Evolutionary conservation across 176 grass and related monocot species (phyloP).

Genomic region (Urochloa ruziziensis): DNA sequence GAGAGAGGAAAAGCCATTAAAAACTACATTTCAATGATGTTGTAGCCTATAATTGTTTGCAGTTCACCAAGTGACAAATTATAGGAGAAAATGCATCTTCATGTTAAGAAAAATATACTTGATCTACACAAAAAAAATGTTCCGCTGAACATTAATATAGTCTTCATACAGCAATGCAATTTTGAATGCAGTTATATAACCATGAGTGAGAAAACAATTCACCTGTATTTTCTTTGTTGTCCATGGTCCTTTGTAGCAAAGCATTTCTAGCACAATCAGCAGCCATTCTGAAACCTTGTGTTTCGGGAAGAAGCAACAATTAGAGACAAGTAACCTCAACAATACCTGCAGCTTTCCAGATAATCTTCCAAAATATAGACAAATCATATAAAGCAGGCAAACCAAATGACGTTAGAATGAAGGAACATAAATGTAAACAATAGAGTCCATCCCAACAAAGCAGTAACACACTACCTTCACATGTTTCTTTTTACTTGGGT

Average conservation of each 20-base stretch:
- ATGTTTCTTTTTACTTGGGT: neutral
- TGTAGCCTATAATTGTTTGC: neutral
- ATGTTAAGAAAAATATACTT: neutral
- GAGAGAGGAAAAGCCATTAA: neutral
- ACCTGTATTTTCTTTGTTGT: constrained; percentile 96
- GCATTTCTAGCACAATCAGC: constrained; percentile 71
- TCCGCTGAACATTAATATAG: neutral
- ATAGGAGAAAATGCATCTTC: neutral
- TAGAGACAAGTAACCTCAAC: neutral
- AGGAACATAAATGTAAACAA: neutral
- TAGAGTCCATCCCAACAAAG: neutral
- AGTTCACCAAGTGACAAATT: no score
- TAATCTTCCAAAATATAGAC: neutral
- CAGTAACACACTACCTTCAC: neutral
- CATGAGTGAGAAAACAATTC: neutral
- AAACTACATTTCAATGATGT: neutral
- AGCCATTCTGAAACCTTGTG: constrained; percentile 86
- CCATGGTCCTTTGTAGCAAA: constrained; percentile 73
- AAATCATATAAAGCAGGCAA: no score
- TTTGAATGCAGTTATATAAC: constrained; percentile 12
- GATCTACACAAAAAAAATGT: neutral
- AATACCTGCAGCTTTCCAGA: neutral
- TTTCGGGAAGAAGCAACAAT: neutral
- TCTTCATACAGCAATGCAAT: neutral
- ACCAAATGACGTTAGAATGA: neutral